These are phyloP conservation scores for Amorphotheca resinae DNA, from an alignment of 495 filamentous ascomycete species.

Conservation along the genomic window DNA sequence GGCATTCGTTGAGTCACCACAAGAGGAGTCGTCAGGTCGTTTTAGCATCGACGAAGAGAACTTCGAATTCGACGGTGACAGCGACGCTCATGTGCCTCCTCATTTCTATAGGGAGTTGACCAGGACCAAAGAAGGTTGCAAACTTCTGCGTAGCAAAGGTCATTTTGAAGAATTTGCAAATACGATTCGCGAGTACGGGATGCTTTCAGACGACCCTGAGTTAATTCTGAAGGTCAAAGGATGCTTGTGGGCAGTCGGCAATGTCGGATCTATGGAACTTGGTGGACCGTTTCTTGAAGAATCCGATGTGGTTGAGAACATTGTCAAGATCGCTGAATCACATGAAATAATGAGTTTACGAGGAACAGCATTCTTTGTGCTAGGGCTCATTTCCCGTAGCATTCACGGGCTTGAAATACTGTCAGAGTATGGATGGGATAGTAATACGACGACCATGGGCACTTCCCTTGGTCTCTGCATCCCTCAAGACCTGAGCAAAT, in stretches of 20 bases:
- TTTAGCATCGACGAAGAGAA: conserved; percentile 41
- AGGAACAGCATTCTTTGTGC: conserved; percentile 91
- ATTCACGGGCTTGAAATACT: conserved; percentile 86
- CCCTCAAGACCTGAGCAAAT: conserved; percentile 58
- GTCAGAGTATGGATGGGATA: conserved; percentile 79
- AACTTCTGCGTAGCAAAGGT: conserved; percentile 76
- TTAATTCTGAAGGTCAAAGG: conserved; percentile 90
- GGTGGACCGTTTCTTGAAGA: conserved; percentile 87
- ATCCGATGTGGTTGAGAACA: conserved; percentile 69
- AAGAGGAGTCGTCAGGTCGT: conserved; percentile 35
- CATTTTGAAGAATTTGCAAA: conserved; percentile 88
- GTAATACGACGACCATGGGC: conserved; percentile 71
- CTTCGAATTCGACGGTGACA: conserved; percentile 35
- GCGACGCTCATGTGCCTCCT: conserved; percentile 59
- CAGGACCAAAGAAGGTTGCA: conserved; percentile 83
- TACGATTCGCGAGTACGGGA: conserved; percentile 73
- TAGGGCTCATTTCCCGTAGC: conserved; percentile 85
- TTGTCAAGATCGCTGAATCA: conserved; percentile 73
- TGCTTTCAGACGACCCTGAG: conserved; percentile 76
- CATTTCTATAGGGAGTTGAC: conserved; percentile 97
- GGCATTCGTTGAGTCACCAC: conserved; percentile 52
- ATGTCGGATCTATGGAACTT: conserved; percentile 95
- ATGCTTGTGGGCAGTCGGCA: conserved; percentile 94
- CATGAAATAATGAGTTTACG: conserved; percentile 84
- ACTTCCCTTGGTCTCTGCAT: conserved; percentile 78